Conservation (phyloP, 192 early-diverging fungal species). For the Coemansia erecta region DNA sequence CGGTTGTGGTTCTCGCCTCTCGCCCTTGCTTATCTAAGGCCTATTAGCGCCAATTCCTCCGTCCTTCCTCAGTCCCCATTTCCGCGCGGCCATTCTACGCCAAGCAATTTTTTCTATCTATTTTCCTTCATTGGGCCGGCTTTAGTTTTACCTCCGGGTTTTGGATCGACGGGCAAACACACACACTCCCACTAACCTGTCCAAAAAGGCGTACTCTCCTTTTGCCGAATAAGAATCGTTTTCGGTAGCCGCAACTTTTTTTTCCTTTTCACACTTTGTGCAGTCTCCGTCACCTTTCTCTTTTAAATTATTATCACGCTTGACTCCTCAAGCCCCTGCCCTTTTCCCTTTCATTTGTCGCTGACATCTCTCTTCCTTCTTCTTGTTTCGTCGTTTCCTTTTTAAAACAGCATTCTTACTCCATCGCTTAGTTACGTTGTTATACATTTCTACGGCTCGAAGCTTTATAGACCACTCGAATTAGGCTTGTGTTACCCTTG, state of each 20-base stretch:
- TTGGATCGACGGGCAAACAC: background rate
- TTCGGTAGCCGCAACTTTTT: conserved; percentile 1
- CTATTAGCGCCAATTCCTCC: background rate
- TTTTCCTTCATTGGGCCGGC: background rate
- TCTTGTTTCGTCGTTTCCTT: background rate
- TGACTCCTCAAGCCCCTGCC: background rate
- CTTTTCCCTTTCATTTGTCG: background rate
- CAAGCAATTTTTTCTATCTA: background rate
- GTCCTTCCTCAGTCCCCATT: too few species aligned
- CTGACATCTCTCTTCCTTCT: background rate
- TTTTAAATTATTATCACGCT: background rate
- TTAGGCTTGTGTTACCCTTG: too few species aligned
- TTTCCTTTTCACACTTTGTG: background rate
- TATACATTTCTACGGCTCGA: conserved; percentile 1
- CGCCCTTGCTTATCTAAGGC: background rate
- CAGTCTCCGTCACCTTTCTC: background rate
- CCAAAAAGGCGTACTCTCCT: background rate
- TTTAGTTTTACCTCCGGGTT: background rate
- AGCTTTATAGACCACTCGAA: too few species aligned
- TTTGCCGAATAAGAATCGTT: background rate
- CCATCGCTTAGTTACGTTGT: background rate
- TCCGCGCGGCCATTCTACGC: too few species aligned
- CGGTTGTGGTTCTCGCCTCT: background rate
- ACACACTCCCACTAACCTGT: too few species aligned
- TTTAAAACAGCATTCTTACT: conserved; percentile 1